A percentile compares a stretch with the other conserved stretches of the same genome.
Conservation (phyloP, 345 rosid species). For the Excoecaria cochinchinensis region DNA sequence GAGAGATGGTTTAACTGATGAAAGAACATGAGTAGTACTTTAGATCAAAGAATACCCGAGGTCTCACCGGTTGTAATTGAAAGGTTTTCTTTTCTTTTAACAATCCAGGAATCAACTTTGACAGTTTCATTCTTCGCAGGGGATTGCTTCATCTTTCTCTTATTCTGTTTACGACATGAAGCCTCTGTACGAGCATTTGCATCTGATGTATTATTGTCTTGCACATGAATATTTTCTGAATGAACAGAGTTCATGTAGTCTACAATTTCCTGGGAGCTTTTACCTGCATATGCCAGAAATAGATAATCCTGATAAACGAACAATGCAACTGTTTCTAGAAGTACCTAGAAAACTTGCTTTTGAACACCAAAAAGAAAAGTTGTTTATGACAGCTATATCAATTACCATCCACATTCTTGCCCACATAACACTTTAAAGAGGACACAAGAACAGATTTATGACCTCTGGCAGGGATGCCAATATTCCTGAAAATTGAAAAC, state of each 20-base stretch:
- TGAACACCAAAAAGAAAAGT: not conserved
- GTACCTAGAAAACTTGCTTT: not conserved
- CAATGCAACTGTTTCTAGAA: not conserved
- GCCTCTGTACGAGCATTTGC: constrained; percentile 39
- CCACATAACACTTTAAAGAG: constrained; percentile 54
- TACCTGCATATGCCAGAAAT: constrained; percentile 37
- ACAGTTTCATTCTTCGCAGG: constrained; percentile 15
- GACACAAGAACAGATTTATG: constrained; percentile 67
- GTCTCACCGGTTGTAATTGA: constrained; percentile 33
- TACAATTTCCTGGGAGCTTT: constrained; percentile 32
- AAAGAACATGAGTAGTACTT: not conserved
- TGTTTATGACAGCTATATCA: not conserved
- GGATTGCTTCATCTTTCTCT: constrained; percentile 42
- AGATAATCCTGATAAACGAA: constrained; percentile 12
- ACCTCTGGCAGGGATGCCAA: constrained; percentile 76
- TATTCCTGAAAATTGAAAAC: constrained; percentile 42
- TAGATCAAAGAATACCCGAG: constrained; percentile 29
- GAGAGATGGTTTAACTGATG: not conserved
- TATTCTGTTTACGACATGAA: constrained; percentile 30
- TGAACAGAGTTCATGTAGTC: constrained; percentile 27
- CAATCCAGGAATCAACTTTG: constrained; percentile 29
- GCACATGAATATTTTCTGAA: constrained; percentile 29
- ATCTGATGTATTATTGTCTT: constrained; percentile 14
- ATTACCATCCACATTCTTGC: constrained; percentile 50
- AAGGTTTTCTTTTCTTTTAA: constrained; percentile 32